Base-by-base conservation (phyloP, 163 green algal genomes). In the Scenedesmus sp. region DNA sequence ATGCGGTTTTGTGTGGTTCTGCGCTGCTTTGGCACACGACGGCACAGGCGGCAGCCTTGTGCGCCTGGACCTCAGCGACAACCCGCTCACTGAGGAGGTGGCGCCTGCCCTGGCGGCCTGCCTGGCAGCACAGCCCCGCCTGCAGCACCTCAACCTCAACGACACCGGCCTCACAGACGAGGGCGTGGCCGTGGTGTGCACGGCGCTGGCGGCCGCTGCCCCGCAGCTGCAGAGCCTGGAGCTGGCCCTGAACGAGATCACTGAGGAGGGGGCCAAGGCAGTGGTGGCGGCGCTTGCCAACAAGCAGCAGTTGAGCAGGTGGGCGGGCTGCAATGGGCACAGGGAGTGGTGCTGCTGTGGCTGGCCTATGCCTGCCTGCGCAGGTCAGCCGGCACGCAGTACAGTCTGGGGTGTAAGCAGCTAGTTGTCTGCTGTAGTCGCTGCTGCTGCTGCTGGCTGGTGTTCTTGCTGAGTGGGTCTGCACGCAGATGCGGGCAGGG, bases 21-120 rank as follows among this genome's bases (percentile, higher is more conserved):
- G n/a, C 51, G 73, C 37, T 51, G 35, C 35, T 20, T 30, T 43
- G 26, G 2, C 49, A 83, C 81, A n/a, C 4, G 13, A 46, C 53
- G 3, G 4, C 16, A 26, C 91, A 96, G 96, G 94, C 30, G 85
- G 42, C 30, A 90, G 86, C 49, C 94, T 99, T 81, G 76, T 96
- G 30, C 78, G 72, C 2, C 93, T 99, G 56, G 97, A 99, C 94
- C 76, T 99, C n/a, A 96, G 94, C 15, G 98, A 99, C 95, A 99
- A 99, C 94, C 97, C 98, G 35, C 96, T 99, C 81, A 98, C 96
- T 2, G 83, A 89, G 2, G 97, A 98, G 59, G 94, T 96, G 79
- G 96, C 93, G 0, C 56, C 89, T 16, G 95, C 93, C 40, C 93
- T 99, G 78, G 95, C 95, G 0, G 86, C 81, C 1, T 90, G 91